Percentiles rank a stretch among this genome's conserved stretches.
phyloP scores from a whole-genome alignment of 208 protist genomes.

The Tritrichomonas musculus region DNA sequence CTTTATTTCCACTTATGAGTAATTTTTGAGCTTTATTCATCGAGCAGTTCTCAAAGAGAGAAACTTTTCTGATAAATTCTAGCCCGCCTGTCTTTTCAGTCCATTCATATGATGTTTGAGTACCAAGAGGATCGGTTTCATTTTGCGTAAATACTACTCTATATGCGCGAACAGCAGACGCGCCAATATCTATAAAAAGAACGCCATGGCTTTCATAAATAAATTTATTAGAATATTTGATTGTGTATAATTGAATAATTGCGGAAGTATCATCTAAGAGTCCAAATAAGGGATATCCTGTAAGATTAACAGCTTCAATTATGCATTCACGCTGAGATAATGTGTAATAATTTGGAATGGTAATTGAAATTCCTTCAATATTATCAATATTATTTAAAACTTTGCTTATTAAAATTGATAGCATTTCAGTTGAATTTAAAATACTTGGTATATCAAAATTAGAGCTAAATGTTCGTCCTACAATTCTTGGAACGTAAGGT shows the following conservation, averaged over 20 bases:
- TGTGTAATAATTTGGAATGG: background rate
- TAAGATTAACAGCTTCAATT: background rate
- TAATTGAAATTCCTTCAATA: background rate
- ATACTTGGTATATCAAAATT: conserved; percentile 13
- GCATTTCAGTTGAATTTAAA: background rate
- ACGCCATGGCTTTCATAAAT: background rate
- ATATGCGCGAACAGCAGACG: background rate
- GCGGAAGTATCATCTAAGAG: background rate
- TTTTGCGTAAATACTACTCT: background rate
- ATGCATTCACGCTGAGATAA: background rate
- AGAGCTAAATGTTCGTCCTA: background rate
- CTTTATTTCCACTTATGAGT: background rate
- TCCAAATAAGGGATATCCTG: background rate
- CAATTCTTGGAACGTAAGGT: background rate
- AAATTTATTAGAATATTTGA: background rate
- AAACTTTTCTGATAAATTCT: background rate
- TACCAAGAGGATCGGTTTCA: background rate
- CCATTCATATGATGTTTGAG: conserved; percentile 4
- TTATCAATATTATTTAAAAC: background rate
- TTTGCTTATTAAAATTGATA: background rate
- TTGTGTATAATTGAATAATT: background rate
- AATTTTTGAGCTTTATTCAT: background rate
- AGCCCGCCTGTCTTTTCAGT: background rate
- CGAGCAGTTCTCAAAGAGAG: background rate
- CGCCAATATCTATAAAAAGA: conserved; percentile 15